Evolutionary conservation across 2,329 filamentous ascomycete species (phyloP).

Genomic region (Talaromyces rugulosus): DNA sequence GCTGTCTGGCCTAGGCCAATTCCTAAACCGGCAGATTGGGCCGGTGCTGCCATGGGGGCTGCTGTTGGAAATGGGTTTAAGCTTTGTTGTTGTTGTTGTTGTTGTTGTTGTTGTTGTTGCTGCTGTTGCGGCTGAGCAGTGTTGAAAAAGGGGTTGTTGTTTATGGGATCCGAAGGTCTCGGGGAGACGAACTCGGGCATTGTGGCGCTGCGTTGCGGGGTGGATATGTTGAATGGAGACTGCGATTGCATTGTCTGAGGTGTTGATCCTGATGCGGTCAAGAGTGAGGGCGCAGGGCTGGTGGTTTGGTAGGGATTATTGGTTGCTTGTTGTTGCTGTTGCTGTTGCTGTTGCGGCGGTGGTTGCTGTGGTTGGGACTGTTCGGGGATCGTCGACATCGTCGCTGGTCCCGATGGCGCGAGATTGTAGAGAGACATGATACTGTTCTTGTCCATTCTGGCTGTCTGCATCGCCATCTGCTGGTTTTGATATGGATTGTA

Average conservation of each 20-base stretch:
- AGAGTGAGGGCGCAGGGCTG: slow-evolving; percentile 19
- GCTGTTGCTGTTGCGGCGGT: slow-evolving; percentile 19
- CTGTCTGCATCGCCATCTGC: slow-evolving; percentile 37
- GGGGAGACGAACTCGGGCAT: slow-evolving; percentile 19
- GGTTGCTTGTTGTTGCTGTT: slow-evolving; percentile 11
- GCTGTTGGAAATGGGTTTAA: slow-evolving; percentile 9
- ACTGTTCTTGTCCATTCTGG: slow-evolving; percentile 43
- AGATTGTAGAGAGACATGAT: slow-evolving; percentile 46
- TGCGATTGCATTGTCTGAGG: slow-evolving; percentile 20
- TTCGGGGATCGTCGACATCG: slow-evolving; percentile 28
- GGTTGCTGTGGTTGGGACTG: slow-evolving; percentile 22
- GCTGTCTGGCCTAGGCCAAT: slow-evolving; percentile 16
- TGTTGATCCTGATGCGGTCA: slow-evolving; percentile 18
- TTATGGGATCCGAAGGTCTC: neutral
- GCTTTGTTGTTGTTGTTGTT: slow-evolving; percentile 4
- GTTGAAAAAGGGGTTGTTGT: neutral
- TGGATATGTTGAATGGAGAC: slow-evolving; percentile 14
- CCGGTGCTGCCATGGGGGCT: slow-evolving; percentile 20
- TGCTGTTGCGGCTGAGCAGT: neutral
- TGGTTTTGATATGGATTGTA: slow-evolving; percentile 12
- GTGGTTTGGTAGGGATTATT: slow-evolving; percentile 15
- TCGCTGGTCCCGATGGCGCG: slow-evolving; percentile 28
- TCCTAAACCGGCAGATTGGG: slow-evolving; percentile 12
- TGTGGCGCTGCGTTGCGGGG: slow-evolving; percentile 25
- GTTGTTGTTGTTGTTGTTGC: slow-evolving; percentile 1